These are phyloP conservation scores for Xerocomellus dryophilus DNA, from an alignment of 768 basidiomycete genomes.

Conservation along the genomic window DNA sequence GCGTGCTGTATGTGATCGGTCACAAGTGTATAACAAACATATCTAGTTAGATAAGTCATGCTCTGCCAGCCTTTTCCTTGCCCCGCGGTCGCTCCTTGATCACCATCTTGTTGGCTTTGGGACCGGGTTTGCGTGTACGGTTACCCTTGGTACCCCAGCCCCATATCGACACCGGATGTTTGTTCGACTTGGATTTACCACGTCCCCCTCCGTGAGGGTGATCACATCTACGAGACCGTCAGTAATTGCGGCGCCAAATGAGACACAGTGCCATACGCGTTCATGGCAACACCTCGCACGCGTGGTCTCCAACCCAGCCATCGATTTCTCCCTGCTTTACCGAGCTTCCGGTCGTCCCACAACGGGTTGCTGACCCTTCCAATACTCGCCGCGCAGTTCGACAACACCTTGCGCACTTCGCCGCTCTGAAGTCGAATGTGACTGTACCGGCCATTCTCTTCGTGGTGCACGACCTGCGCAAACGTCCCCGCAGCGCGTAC, in stretches of 20 bases:
- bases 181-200: conserved; percentile 96
- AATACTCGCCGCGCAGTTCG: conserved; percentile 82
- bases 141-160: conserved; percentile 92
- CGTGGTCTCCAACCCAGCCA: conserved; percentile 85
- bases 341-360: conserved; percentile 80
- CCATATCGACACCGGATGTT: conserved; percentile 88
- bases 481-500: conserved; percentile 88
- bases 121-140: conserved; percentile 89
- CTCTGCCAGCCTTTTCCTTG: conserved; percentile 38
- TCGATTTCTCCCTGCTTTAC: conserved; percentile 87
- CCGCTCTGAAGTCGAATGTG: conserved; percentile 89
- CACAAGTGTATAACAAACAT: not conserved
- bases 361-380: conserved; percentile 90
- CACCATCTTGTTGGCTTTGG: conserved; percentile 88
- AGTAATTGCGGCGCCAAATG: not conserved
- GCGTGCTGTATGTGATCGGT: conserved; percentile 17
- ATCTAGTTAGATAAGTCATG: not conserved
- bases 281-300: conserved; percentile 96
- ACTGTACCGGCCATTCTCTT: conserved; percentile 65
- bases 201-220: conserved; percentile 98
- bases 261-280: conserved; percentile 56
- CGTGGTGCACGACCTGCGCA: conserved; percentile 78
- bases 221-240: conserved; percentile 52
- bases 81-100: conserved; percentile 82
- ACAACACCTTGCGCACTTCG: conserved; percentile 83